Evolutionary conservation across 169 alveolate species (phyloP), one percentile per base, ranked within the genome.

Genomic region (Eimeria maxima): DNA sequence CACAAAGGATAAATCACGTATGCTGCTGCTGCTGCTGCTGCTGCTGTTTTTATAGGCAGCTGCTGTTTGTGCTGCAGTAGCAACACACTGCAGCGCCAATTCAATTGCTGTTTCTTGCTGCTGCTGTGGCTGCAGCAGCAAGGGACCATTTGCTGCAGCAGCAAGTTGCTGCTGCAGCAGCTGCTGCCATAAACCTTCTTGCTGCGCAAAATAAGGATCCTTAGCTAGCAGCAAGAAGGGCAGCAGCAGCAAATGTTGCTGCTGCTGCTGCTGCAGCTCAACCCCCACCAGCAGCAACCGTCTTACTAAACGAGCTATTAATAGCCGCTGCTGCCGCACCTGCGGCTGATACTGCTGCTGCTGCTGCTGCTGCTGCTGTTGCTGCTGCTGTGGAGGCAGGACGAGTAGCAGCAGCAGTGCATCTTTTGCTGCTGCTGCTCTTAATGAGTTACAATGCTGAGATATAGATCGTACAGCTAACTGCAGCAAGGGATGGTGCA

Each of bases 141-240:
- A 60, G 47, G 60, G 42, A 10, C 76, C 80, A 33, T 84, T 27
- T 14, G 55, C 55, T 13, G 74, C 80, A 4, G 80, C 80, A 55
- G 93, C 74, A 3, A 57, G 57, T 57, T 84, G 74, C 78, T 84
- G 93, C 93, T 84, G 93, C 93, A 60, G 78, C 78, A 60, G 93
- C 93, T 84, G 93, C 78, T 84, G 74, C 93, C 93, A 60, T 53
- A 57, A 33, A 57, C 93, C 74, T 44, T 60, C 74, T 42, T 84
- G 93, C 78, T 84, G 93, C 78, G 80, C 80, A 16, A 57, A 60
- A 80, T 33, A 60, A 6, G 93, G 60, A 42, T 53, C 80, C 60
- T 53, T 60, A 4, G 93, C 74, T 27, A 84, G 60, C 93, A 84
- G 93, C 93, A 80, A 24, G 44, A 80, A 80, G 3, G 90, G 90